phyloP scores from a whole-genome alignment of 2,329 filamentous ascomycete species.

The Fusarium irregulare region DNA sequence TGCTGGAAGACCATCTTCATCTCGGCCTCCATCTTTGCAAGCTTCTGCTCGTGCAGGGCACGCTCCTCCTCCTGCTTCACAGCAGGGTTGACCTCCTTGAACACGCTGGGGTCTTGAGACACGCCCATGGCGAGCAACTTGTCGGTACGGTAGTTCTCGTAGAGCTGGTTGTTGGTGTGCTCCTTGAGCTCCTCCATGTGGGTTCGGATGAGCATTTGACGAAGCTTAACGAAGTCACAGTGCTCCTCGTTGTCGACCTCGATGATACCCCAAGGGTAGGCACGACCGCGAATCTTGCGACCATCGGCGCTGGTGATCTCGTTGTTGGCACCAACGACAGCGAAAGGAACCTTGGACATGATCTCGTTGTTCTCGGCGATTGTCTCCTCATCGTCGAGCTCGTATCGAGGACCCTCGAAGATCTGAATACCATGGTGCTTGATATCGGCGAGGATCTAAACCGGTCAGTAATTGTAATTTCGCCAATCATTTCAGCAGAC shows the following conservation, averaged over 20 bases:
- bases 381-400: constrained; percentile 98
- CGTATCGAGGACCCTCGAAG: constrained; percentile 97
- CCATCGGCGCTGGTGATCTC: constrained; percentile 93
- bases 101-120: constrained; percentile 97
- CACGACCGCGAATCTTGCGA: constrained; percentile 93
- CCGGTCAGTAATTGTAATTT: constrained; percentile 21
- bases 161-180: constrained; percentile 98
- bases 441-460: constrained; percentile 94
- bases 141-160: constrained; percentile 99
- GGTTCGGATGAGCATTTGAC: constrained; percentile 99
- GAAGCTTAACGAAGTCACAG: constrained; percentile 99
- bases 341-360: constrained; percentile 99
- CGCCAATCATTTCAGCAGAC: constrained; percentile 52
- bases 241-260: constrained; percentile 99
- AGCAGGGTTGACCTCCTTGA: constrained; percentile 99
- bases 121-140: constrained; percentile 99
- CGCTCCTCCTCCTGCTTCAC: constrained; percentile 99
- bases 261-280: constrained; percentile 98
- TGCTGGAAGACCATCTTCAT: constrained; percentile 99
- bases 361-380: constrained; percentile 99
- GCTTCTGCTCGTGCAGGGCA: constrained; percentile 97
- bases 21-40: constrained; percentile 99
- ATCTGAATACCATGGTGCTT: constrained; percentile 98
- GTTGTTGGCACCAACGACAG: constrained; percentile 95
- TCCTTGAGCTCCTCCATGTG: constrained; percentile 99